Evolutionary conservation across 225 moss, liverwort and hornwort species (phyloP).

Genomic region (Sphagnum contortum): DNA sequence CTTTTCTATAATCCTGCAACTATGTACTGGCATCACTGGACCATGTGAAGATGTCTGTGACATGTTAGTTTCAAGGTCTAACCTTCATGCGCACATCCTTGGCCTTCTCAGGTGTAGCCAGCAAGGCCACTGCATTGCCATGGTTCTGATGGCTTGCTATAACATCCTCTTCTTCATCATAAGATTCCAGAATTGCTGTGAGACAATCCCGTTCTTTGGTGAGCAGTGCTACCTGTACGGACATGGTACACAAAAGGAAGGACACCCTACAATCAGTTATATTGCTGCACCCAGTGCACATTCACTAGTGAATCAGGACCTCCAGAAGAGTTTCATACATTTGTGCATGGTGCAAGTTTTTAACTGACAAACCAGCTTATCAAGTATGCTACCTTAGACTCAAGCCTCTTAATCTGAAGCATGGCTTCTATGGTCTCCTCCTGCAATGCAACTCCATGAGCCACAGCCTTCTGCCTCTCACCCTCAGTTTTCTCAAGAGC

Average conservation of each 20-base stretch:
- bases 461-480: slow-evolving; percentile 53
- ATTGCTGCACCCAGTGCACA: too few species aligned
- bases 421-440: slow-evolving; percentile 60
- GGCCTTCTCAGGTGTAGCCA: slow-evolving; percentile 68
- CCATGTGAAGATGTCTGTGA: background rate
- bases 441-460: slow-evolving; percentile 37
- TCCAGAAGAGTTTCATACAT: background rate
- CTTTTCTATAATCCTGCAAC: too few species aligned
- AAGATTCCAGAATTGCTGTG: slow-evolving; percentile 74
- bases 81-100: slow-evolving; percentile 91
- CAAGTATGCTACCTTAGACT: slow-evolving; percentile 57
- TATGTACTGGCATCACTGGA: background rate
- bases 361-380: background rate
- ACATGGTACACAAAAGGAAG: background rate
- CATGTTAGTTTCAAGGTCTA: background rate
- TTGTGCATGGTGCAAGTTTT: too few species aligned
- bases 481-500: slow-evolving; percentile 51
- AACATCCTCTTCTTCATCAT: slow-evolving; percentile 89
- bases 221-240: slow-evolving; percentile 52
- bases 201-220: slow-evolving; percentile 73
- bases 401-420: slow-evolving; percentile 56
- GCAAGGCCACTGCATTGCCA: slow-evolving; percentile 43
- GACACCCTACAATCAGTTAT: too few species aligned
- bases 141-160: slow-evolving; percentile 80
- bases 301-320: too few species aligned